phyloP scores from a whole-genome alignment of 2,329 filamentous ascomycete species.

The Scytalidium sp. region DNA sequence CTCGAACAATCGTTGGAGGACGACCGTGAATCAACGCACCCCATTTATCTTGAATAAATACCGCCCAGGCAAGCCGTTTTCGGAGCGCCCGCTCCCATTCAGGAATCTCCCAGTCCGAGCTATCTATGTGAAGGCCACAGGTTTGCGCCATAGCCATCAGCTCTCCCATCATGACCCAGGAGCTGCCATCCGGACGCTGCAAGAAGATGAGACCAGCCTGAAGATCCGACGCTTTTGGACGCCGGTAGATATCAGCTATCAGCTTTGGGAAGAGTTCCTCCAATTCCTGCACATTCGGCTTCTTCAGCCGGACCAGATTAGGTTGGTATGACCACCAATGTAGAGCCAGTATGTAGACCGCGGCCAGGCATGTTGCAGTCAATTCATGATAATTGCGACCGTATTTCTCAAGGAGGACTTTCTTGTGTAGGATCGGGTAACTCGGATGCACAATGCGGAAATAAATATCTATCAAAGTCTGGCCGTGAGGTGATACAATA shows the following conservation, averaged over 20 bases:
- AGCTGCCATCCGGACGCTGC: constrained; percentile 33
- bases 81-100: constrained; percentile 60
- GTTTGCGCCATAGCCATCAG: constrained; percentile 52
- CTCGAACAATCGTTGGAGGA: constrained; percentile 50
- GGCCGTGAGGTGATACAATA: constrained; percentile 22
- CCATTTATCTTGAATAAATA: constrained; percentile 66
- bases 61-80: constrained; percentile 61
- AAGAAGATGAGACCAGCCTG: constrained; percentile 52
- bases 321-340: constrained; percentile 60
- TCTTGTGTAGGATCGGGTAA: constrained; percentile 53
- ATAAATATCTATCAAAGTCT: constrained; percentile 21
- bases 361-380: constrained; percentile 54
- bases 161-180: constrained; percentile 38
- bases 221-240: constrained; percentile 51
- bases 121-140: constrained; percentile 59
- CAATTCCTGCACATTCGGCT: constrained; percentile 37
- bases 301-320: constrained; percentile 43
- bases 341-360: constrained; percentile 58
- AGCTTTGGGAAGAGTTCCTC: constrained; percentile 38
- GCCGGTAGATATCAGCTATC: constrained; percentile 43
- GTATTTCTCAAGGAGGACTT: constrained; percentile 60
- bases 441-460: constrained; percentile 44
- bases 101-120: constrained; percentile 59
- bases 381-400: constrained; percentile 53
- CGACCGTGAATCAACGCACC: constrained; percentile 55